phyloP scores from a whole-genome alignment of 768 basidiomycete genomes.

The Suillus ampliporus region DNA sequence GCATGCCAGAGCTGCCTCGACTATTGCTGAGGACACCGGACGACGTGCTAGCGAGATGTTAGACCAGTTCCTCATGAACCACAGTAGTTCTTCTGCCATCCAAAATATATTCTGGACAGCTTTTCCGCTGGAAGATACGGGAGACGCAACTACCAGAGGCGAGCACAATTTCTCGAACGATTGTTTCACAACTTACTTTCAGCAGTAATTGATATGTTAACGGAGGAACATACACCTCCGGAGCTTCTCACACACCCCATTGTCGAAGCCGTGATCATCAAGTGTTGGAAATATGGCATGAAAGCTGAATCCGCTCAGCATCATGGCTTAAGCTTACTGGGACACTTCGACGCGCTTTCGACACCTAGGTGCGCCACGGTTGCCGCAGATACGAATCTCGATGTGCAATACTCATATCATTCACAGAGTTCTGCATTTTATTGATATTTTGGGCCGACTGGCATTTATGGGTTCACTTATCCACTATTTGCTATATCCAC shows the following conservation, averaged over 20 bases:
- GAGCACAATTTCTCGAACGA: conserved; percentile 8
- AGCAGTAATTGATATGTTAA: conserved; percentile 51
- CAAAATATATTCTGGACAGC: conserved; percentile 54
- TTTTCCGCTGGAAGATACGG: conserved; percentile 42
- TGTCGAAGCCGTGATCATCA: conserved; percentile 42
- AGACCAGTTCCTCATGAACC: conserved; percentile 48
- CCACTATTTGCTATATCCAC: conserved; percentile 50
- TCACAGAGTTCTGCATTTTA: conserved; percentile 48
- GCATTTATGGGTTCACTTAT: conserved; percentile 48
- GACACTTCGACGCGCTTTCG: conserved; percentile 43
- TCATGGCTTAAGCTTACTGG: conserved; percentile 14
- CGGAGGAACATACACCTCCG: conserved; percentile 36
- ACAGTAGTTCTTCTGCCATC: conserved; percentile 47
- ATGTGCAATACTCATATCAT: conserved; percentile 8
- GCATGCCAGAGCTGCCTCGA: conserved; percentile 1
- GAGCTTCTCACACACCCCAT: conserved; percentile 48
- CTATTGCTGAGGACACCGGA: conserved; percentile 40
- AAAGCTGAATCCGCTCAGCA: background rate
- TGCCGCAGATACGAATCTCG: background rate
- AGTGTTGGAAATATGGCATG: conserved; percentile 48
- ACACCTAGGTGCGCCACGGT: conserved; percentile 53
- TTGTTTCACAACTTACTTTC: background rate
- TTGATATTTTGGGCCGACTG: conserved; percentile 47
- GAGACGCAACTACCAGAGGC: conserved; percentile 36
- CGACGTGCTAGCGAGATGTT: conserved; percentile 42